Conservation (phyloP, 2,329 filamentous ascomycete genomes). For the Penicillium sp. region DNA sequence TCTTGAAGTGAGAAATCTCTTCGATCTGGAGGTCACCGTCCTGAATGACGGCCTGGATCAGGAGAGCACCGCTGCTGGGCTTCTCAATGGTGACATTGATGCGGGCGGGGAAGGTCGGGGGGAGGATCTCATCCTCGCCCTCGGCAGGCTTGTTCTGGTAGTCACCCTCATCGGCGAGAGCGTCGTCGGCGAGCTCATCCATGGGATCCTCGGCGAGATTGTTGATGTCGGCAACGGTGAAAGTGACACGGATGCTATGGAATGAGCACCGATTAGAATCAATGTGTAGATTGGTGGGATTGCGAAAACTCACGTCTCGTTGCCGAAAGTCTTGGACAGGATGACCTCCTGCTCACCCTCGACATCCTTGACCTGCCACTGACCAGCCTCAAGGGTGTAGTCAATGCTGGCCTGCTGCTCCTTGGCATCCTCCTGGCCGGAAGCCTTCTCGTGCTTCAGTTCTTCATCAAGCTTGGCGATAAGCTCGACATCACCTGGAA, state of each 20-base stretch:
- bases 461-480: constrained; percentile 83
- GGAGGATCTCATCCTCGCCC: constrained; percentile 53
- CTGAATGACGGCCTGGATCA: constrained; percentile 83
- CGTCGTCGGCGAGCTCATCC: constrained; percentile 58
- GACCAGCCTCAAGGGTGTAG: constrained; percentile 83
- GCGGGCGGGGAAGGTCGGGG: constrained; percentile 72
- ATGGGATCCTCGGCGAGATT: constrained; percentile 59
- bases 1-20: constrained; percentile 85
- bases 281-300: constrained; percentile 32
- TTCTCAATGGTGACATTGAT: constrained; percentile 90
- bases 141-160: constrained; percentile 58
- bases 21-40: constrained; percentile 86
- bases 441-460: constrained; percentile 79
- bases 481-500: constrained; percentile 73
- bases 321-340: constrained; percentile 78
- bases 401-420: constrained; percentile 85
- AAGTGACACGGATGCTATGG: constrained; percentile 70
- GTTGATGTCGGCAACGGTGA: constrained; percentile 83
- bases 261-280: background rate
- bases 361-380: constrained; percentile 78
- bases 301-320: constrained; percentile 76
- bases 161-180: constrained; percentile 63
- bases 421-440: constrained; percentile 73
- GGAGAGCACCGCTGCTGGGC: constrained; percentile 78
- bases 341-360: constrained; percentile 86